Percentiles rank a stretch among this genome's conserved stretches.
Conservation (phyloP, 768 basidiomycete genomes). For the Lepiota brunneoincarnata region DNA sequence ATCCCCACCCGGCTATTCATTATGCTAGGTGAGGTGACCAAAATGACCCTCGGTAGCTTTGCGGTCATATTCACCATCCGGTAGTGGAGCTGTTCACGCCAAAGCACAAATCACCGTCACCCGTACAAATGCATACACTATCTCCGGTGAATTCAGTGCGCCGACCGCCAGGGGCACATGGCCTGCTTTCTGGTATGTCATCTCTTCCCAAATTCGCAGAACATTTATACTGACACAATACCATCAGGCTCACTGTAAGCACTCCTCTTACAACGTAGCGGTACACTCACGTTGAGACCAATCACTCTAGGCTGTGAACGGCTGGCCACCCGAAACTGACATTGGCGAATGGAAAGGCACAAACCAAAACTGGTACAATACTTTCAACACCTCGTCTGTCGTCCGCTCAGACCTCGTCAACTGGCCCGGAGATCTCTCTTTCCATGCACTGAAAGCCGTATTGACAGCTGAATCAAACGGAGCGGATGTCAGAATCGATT, state of each 20-base stretch:
- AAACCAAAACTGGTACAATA: constrained; percentile 41
- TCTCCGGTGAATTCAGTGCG: constrained; percentile 41
- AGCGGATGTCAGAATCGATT: constrained; percentile 36
- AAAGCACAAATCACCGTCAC: constrained; percentile 41
- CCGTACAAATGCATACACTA: constrained; percentile 29
- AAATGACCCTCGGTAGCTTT: neutral
- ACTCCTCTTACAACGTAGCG: neutral
- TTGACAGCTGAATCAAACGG: constrained; percentile 36
- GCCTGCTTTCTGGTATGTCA: constrained; percentile 41
- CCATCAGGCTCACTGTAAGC: constrained; percentile 7
- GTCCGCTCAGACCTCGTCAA: constrained; percentile 36
- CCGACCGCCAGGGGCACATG: constrained; percentile 39
- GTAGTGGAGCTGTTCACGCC: constrained; percentile 38
- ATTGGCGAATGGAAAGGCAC: constrained; percentile 48
- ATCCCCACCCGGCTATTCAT: constrained; percentile 41
- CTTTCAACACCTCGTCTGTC: constrained; percentile 42
- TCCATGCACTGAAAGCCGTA: constrained; percentile 40
- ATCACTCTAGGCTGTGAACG: constrained; percentile 30
- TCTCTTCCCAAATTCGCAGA: neutral
- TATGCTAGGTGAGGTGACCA: constrained; percentile 30
- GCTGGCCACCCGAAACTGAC: constrained; percentile 43
- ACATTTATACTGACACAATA: neutral
- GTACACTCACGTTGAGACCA: neutral
- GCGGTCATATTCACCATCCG: neutral
- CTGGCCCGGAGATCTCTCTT: constrained; percentile 42